Percentiles rank a stretch among this genome's conserved stretches.
These are phyloP conservation scores for Solanum lycopersicoides DNA, from an alignment of 257 asterid genomes.

Conservation along the genomic window DNA sequence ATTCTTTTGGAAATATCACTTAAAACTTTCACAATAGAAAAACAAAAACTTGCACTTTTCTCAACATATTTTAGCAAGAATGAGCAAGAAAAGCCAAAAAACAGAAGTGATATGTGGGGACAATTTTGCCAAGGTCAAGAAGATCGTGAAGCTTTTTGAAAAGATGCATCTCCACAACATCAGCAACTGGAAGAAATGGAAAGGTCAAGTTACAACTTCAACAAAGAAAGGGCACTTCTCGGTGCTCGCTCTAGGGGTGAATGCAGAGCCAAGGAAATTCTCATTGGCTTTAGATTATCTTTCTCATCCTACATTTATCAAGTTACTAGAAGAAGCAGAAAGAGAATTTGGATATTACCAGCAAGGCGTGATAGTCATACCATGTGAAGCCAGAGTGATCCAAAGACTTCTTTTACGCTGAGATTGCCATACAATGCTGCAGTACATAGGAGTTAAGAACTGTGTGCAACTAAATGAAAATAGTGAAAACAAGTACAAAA, in stretches of 20 bases:
- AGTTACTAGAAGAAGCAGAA: constrained; percentile 40
- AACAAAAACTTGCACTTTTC: not conserved
- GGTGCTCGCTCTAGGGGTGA: constrained; percentile 14
- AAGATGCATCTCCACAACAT: constrained; percentile 11
- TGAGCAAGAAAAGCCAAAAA: constrained; percentile 8
- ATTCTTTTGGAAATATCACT: not conserved
- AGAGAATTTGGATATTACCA: constrained; percentile 31
- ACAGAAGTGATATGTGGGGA: not conserved
- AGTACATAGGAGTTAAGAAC: not conserved
- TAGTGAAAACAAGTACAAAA: not conserved
- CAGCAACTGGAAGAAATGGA: not conserved
- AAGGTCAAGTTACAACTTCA: not conserved
- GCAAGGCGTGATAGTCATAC: constrained; percentile 28
- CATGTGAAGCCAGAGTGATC: constrained; percentile 39
- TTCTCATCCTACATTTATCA: constrained; percentile 29
- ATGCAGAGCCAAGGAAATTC: constrained; percentile 28
- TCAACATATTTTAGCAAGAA: not conserved
- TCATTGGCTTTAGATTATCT: constrained; percentile 16
- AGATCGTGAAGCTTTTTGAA: not conserved
- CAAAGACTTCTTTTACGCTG: constrained; percentile 6
- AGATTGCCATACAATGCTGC: not conserved
- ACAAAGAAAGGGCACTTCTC: constrained; percentile 24
- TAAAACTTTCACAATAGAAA: not conserved
- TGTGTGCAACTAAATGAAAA: not conserved
- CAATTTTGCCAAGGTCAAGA: not conserved